phyloP scores from a whole-genome alignment of 1,284 basidiomycete species.

The Fistulina hepatica region DNA sequence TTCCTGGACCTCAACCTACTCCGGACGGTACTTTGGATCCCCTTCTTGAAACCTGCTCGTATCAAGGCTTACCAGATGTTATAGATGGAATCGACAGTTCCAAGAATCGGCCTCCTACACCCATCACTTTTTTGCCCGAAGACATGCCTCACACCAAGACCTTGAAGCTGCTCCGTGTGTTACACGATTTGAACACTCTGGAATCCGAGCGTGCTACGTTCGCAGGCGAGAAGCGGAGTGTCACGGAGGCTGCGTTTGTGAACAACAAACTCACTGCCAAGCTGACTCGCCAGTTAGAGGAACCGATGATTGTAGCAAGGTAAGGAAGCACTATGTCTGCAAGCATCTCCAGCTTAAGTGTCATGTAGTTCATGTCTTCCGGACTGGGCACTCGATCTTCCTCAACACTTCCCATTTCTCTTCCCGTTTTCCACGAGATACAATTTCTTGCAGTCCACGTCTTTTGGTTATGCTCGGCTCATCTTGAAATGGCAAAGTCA shows the following conservation, averaged over 20 bases:
- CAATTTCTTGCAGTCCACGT: constrained; percentile 93
- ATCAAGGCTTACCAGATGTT: constrained; percentile 6
- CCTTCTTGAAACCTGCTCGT: constrained; percentile 1
- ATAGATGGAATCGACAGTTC: constrained; percentile 31
- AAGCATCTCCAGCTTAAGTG: constrained; percentile 1
- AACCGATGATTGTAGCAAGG: constrained; percentile 98
- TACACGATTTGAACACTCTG: constrained; percentile 68
- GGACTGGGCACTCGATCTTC: constrained; percentile 92
- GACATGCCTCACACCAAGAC: constrained; percentile 86
- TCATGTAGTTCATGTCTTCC: constrained; percentile 76
- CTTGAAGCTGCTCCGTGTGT: constrained; percentile 77
- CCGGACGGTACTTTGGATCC: constrained; percentile 41
- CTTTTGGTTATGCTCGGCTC: constrained; percentile 92
- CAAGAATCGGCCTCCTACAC: constrained; percentile 50
- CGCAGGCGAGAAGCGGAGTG: constrained; percentile 39
- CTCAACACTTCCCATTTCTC: constrained; percentile 92
- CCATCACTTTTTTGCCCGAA: constrained; percentile 70
- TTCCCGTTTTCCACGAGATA: constrained; percentile 98
- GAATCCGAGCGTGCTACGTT: constrained; percentile 48
- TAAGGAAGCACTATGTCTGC: constrained; percentile 25
- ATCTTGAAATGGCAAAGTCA: constrained; percentile 87
- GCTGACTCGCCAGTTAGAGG: constrained; percentile 93
- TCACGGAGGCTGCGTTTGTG: constrained; percentile 77
- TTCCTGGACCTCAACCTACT: constrained; percentile 66
- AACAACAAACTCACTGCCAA: constrained; percentile 99